Conservation (phyloP, 139 green algal genomes). For the Marvania coccoides region DNA sequence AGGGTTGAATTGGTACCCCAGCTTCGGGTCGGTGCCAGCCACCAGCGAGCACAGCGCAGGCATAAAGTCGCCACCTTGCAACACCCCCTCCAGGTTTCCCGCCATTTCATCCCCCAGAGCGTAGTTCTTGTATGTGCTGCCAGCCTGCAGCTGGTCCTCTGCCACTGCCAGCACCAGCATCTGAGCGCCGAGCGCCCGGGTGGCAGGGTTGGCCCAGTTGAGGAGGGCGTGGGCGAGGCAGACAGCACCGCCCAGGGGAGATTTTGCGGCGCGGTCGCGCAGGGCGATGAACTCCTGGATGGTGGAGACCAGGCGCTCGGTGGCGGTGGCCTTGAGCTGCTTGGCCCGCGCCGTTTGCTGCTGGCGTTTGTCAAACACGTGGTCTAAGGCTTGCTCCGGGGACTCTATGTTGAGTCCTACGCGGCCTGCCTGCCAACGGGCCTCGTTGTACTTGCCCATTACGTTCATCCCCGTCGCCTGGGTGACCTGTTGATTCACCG, state of each 20-base stretch:
- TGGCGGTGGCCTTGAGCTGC: background rate
- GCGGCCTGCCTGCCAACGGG: background rate
- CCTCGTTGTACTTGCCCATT: background rate
- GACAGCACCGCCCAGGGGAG: background rate
- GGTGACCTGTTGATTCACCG: background rate
- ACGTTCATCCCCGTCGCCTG: background rate
- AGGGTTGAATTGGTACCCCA: background rate
- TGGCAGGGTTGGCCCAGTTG: background rate
- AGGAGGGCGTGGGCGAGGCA: background rate
- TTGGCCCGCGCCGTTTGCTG: background rate
- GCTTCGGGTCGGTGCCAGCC: background rate
- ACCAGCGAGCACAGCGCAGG: background rate
- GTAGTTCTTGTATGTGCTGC: conserved; percentile 2
- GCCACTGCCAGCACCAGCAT: background rate
- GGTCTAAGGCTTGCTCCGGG: background rate
- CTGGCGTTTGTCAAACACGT: background rate
- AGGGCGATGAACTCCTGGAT: background rate
- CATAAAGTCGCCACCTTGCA: too few relatives aligned
- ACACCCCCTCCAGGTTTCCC: background rate
- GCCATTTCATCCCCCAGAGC: background rate
- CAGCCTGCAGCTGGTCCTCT: background rate
- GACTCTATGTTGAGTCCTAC: background rate
- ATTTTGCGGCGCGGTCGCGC: background rate
- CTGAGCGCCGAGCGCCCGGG: background rate
- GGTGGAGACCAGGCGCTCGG: background rate